phyloP scores from a whole-genome alignment of 192 early-diverging fungal species.

The Piromyces finnis region DNA sequence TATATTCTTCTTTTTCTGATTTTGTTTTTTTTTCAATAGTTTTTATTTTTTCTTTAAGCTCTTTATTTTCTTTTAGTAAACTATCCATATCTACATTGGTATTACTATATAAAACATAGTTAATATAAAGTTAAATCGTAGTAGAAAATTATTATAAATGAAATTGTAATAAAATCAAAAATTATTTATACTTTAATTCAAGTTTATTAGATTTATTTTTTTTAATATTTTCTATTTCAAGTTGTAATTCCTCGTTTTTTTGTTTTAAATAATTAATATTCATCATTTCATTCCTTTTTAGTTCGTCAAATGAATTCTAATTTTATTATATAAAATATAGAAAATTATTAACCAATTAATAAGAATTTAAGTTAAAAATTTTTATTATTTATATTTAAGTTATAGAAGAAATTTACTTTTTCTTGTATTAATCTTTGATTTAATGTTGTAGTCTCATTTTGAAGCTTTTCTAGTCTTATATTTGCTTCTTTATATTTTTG shows the following conservation, averaged over 20 bases:
- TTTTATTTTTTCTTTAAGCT: background rate
- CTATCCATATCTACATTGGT: background rate
- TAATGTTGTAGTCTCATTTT: background rate
- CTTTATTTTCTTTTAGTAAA: background rate
- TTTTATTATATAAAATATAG: too few species aligned
- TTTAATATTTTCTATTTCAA: background rate
- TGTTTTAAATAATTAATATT: background rate
- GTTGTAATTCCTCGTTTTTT: background rate
- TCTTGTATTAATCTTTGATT: background rate
- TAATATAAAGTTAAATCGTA: too few species aligned
- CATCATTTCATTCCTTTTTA: background rate
- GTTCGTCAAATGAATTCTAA: background rate
- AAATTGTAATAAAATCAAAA: too few species aligned
- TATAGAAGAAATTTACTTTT: background rate
- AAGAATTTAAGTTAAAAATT: too few species aligned
- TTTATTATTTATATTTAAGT: too few species aligned
- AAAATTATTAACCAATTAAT: too few species aligned
- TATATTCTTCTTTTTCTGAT: background rate
- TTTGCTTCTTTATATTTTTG: background rate
- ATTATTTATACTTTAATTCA: too few species aligned
- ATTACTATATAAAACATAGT: too few species aligned
- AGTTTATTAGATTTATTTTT: too few species aligned
- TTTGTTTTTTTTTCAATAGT: background rate
- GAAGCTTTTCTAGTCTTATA: background rate
- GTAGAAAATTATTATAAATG: too few species aligned